Evolutionary conservation across 2,329 filamentous ascomycete species (phyloP).

Genomic region (Blastomyces percursus): DNA sequence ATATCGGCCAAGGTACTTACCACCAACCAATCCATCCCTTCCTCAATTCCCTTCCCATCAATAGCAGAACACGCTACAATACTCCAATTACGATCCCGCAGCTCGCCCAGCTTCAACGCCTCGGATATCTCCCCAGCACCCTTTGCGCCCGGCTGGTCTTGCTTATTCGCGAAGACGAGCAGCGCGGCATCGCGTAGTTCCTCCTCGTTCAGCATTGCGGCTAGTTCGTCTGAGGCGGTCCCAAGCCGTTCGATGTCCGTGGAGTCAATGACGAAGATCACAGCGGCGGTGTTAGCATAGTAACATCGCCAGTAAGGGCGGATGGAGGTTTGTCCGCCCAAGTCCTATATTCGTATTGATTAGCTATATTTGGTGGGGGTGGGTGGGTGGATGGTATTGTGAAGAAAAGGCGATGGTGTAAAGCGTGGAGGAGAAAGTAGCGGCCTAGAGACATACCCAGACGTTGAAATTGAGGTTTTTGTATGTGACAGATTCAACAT

Average conservation of each 20-base stretch:
- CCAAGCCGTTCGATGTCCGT: slow-evolving; percentile 93
- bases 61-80: slow-evolving; percentile 97
- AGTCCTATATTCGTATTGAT: slow-evolving; percentile 48
- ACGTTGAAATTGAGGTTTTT: slow-evolving; percentile 98
- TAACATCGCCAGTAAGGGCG: slow-evolving; percentile 99
- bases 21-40: slow-evolving; percentile 99
- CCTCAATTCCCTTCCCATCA: slow-evolving; percentile 84
- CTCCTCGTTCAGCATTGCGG: slow-evolving; percentile 93
- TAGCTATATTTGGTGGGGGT: slow-evolving; percentile 1
- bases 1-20: slow-evolving; percentile 40
- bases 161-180: slow-evolving; percentile 96
- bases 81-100: slow-evolving; percentile 97
- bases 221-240: slow-evolving; percentile 84
- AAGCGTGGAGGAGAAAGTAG: background rate
- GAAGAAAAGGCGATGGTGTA: background rate
- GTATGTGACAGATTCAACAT: slow-evolving; percentile 97
- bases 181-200: slow-evolving; percentile 87
- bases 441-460: slow-evolving; percentile 54
- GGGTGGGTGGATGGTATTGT: background rate
- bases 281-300: slow-evolving; percentile 95
- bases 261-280: slow-evolving; percentile 97
- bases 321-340: slow-evolving; percentile 97
- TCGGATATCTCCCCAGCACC: slow-evolving; percentile 95
- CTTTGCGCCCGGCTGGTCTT: slow-evolving; percentile 94
- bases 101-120: slow-evolving; percentile 74